Evolutionary conservation across 345 rosid species (phyloP), one percentile per base, ranked within the genome.

Genomic region (Physaria fendleri): DNA sequence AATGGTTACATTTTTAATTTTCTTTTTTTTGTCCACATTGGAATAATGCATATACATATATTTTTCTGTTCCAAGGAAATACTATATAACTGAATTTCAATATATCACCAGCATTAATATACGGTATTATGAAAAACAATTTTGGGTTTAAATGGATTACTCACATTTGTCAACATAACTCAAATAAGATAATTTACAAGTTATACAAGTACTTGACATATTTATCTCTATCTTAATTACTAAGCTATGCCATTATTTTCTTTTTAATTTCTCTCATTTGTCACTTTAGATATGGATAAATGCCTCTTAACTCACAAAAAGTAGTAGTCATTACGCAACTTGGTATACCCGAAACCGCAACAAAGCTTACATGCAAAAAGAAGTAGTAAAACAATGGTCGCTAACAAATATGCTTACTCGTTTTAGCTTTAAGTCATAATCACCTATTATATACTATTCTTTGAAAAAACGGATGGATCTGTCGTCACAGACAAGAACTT

Each of bases 341-440:
- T 24, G 65, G 53, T 34, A 6, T 40, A 30, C 15, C 15, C 56
- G 6, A 51, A 44, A 59, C 23, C 29, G n/a, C 23, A 40, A 50
- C 59, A 43, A 32, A 27, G 30, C 15, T 66, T 66, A 45, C 15
- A 47, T 66, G 51, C 52, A 16, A 57, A 16, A 57, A 12, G 44
- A 28, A 37, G 16, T 21, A n/a, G 45, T 39, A 52, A 51, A 59
- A 59, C 61, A 24, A 68, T 68, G 72, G 66, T 68, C 61, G 56
- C 66, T 6, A 25, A 21, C 7, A 20, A 43, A 24, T 37, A 9
- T 51, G 48, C 12, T 8, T 59, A 43, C 61, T n/a, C 15, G 33
- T 24, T 33, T 23, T 59, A 50, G 47, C 46, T 49, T 49, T 10
- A 34, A 33, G 55, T 34, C 47, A 13, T 43, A 5, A 6, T 32